Evolutionary conservation across 2,329 filamentous ascomycete genomes (phyloP).

Genomic region (Fusarium chuoi): DNA sequence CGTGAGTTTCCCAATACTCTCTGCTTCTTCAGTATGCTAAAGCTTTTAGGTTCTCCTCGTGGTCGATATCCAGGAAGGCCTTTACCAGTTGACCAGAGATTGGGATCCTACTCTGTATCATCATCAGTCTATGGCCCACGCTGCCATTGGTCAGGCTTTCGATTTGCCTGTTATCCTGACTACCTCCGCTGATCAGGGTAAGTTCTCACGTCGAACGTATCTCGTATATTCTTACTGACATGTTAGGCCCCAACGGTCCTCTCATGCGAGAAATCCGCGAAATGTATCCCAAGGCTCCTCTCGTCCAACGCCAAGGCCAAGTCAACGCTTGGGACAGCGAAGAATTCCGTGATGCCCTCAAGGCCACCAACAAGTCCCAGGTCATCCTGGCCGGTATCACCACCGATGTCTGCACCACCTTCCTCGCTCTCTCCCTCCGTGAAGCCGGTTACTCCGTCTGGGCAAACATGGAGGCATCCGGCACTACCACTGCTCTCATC

Average conservation of each 20-base stretch:
- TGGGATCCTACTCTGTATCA: constrained; percentile 72
- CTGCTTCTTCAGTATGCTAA: accelerated
- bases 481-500: constrained; percentile 70
- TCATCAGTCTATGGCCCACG: constrained; percentile 74
- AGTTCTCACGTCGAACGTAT: accelerated
- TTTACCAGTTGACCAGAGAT: constrained; percentile 65
- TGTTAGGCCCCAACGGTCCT: constrained; percentile 73
- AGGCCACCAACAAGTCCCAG: constrained; percentile 73
- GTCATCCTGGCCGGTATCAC: constrained; percentile 78
- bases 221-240: background rate
- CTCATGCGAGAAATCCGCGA: constrained; percentile 75
- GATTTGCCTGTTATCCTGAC: constrained; percentile 76
- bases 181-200: constrained; percentile 68
- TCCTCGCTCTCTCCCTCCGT: constrained; percentile 77
- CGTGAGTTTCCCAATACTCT: background rate
- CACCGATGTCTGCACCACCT: constrained; percentile 80
- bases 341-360: constrained; percentile 73
- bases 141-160: constrained; percentile 73
- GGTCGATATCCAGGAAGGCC: constrained; percentile 52
- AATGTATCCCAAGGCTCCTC: constrained; percentile 73
- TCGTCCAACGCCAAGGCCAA: constrained; percentile 75
- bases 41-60: constrained; percentile 47
- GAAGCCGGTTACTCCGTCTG: constrained; percentile 78
- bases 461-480: constrained; percentile 77
- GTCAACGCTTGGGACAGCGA: constrained; percentile 82